Evolutionary conservation across 768 basidiomycete genomes (phyloP).

Genomic region (Leccinum obscurum): DNA sequence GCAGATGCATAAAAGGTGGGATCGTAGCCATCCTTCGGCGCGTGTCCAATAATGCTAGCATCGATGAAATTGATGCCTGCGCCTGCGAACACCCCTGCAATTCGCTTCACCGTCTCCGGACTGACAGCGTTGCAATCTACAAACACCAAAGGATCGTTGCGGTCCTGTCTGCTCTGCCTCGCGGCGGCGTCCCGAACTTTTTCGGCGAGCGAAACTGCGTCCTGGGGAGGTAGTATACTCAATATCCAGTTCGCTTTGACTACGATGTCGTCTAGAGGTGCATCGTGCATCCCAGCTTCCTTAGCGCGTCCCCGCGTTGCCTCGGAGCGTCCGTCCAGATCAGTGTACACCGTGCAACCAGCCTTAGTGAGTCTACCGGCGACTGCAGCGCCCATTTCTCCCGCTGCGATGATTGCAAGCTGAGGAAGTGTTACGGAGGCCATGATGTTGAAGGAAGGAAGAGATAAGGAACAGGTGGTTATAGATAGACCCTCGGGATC

Average conservation of each 20-base stretch:
- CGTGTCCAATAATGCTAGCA: conserved; percentile 56
- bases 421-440: conserved; percentile 14
- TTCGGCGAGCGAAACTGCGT: conserved; percentile 47
- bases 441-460: conserved; percentile 18
- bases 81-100: conserved; percentile 45
- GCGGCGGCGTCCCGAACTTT: conserved; percentile 17
- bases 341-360: conserved; percentile 57
- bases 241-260: conserved; percentile 45
- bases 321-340: conserved; percentile 53
- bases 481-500: conserved; percentile 16
- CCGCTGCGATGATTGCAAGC: conserved; percentile 54
- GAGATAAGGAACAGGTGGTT: conserved; percentile 6
- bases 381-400: conserved; percentile 61
- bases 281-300: conserved; percentile 51
- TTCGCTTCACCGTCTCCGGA: conserved; percentile 47
- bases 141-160: conserved; percentile 35
- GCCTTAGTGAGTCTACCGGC: conserved; percentile 45
- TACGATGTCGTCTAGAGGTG: conserved; percentile 39
- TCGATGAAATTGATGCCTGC: conserved; percentile 49
- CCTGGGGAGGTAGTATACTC: conserved; percentile 59
- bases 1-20: conserved; percentile 59
- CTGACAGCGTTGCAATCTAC: conserved; percentile 62
- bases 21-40: conserved; percentile 47
- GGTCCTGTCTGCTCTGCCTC: neutral
- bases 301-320: conserved; percentile 48